These are phyloP conservation scores for Euphorbia pulcherrima DNA, from an alignment of 345 rosid genomes.

Conservation along the genomic window DNA sequence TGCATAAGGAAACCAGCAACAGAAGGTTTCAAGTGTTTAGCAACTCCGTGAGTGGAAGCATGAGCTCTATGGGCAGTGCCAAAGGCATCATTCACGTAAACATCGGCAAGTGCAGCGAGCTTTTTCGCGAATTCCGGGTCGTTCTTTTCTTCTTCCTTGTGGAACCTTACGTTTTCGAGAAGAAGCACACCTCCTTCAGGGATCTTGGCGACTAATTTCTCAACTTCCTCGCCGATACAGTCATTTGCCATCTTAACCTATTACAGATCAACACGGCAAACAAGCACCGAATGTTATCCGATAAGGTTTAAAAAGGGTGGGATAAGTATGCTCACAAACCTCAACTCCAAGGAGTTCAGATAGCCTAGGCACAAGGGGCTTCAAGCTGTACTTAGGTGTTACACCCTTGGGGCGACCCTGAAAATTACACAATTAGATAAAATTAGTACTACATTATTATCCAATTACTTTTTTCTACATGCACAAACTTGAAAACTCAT, in stretches of 20 bases:
- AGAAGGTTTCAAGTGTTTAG: slow-evolving; percentile 73
- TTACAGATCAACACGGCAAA: not conserved
- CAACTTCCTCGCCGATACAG: slow-evolving; percentile 77
- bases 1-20: slow-evolving; percentile 96
- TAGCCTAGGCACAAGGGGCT: slow-evolving; percentile 86
- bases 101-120: slow-evolving; percentile 40
- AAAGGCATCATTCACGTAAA: slow-evolving; percentile 41
- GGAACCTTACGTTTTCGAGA: slow-evolving; percentile 86
- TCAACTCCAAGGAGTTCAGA: slow-evolving; percentile 81
- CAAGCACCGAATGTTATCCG: not conserved
- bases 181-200: slow-evolving; percentile 77
- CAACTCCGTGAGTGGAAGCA: slow-evolving; percentile 95
- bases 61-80: slow-evolving; percentile 98
- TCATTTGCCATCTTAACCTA: slow-evolving; percentile 85
- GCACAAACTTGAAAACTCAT: too few relatives aligned
- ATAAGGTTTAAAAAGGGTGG: not conserved
- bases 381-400: slow-evolving; percentile 87
- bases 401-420: slow-evolving; percentile 98
- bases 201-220: slow-evolving; percentile 56
- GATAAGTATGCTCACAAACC: slow-evolving; percentile 30
- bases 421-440: slow-evolving; percentile 19
- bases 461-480: not conserved
- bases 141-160: slow-evolving; percentile 94
- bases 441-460: too few relatives aligned
- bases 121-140: slow-evolving; percentile 90